These are phyloP conservation scores for Vanrija humicola DNA, from an alignment of 1,284 basidiomycete genomes.

Conservation along the genomic window DNA sequence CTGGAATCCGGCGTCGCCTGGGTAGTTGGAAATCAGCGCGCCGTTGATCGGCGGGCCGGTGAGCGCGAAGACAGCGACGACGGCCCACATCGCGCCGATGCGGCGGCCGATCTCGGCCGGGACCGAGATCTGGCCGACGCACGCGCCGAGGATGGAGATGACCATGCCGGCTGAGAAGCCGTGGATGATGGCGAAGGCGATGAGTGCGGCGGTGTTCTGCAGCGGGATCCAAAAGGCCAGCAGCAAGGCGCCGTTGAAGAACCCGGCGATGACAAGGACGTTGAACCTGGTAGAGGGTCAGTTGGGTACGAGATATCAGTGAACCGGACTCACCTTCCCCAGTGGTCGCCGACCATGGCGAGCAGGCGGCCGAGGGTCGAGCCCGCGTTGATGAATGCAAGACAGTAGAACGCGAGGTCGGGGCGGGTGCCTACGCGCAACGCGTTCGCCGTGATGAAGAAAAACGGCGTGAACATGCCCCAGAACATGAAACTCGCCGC, in stretches of 20 bases:
- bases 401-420: conserved; percentile 26
- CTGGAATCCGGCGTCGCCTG: not conserved
- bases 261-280: conserved; percentile 28
- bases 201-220: conserved; percentile 20
- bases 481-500: conserved; percentile 29
- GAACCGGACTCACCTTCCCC: conserved; percentile 15
- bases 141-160: conserved; percentile 26
- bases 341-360: conserved; percentile 6
- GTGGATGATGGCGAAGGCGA: conserved; percentile 37
- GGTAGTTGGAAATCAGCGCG: conserved; percentile 28
- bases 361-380: conserved; percentile 23
- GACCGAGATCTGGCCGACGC: conserved; percentile 20
- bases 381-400: conserved; percentile 34
- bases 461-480: conserved; percentile 34
- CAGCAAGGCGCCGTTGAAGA: conserved; percentile 10
- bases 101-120: conserved; percentile 26
- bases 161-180: conserved; percentile 34
- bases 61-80: conserved; percentile 30
- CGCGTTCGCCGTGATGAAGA: conserved; percentile 32
- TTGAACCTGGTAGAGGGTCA: conserved; percentile 29
- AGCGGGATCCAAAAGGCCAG: conserved; percentile 29
- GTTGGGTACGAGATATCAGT: conserved; percentile 20
- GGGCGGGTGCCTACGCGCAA: conserved; percentile 22
- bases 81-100: conserved; percentile 23
- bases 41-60: conserved; percentile 42